These are phyloP conservation scores for Acacia confusa DNA, from an alignment of 306 rosid genomes.

Conservation along the genomic window DNA sequence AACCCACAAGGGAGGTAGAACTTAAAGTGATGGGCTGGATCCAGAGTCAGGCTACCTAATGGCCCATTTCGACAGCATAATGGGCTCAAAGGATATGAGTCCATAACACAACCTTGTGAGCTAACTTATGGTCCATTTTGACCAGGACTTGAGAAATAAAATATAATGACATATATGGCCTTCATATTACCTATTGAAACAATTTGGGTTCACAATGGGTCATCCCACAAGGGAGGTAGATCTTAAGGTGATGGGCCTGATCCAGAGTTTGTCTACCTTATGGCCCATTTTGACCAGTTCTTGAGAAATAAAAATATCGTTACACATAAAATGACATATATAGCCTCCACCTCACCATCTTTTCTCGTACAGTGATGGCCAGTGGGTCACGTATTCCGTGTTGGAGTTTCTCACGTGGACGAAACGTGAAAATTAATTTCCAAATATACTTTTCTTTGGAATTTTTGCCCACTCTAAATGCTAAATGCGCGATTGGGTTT, in stretches of 20 bases:
- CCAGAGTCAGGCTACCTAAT: background rate
- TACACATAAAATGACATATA: background rate
- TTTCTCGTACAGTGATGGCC: background rate
- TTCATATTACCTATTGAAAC: background rate
- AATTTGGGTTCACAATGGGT: too few relatives aligned
- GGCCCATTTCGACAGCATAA: background rate
- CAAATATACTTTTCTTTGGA: background rate
- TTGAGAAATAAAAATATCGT: background rate
- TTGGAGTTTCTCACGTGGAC: background rate
- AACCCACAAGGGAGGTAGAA: too few relatives aligned
- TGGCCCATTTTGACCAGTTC: too few relatives aligned
- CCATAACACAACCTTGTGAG: background rate
- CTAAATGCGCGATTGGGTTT: too few relatives aligned
- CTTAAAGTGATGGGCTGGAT: background rate
- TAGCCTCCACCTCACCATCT: background rate
- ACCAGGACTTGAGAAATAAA: background rate
- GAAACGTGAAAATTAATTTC: background rate
- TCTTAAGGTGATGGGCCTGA: too few relatives aligned
- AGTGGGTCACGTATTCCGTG: constrained; percentile 15
- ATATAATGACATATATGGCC: background rate
- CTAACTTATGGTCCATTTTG: too few relatives aligned
- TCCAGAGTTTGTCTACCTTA: too few relatives aligned
- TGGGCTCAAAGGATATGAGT: background rate
- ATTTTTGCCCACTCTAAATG: background rate
- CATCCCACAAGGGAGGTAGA: too few relatives aligned